Percentiles rank a stretch among this genome's conserved stretches.
These are phyloP conservation scores for Theobroma cacao DNA, from an alignment of 345 rosid species.

Conservation along the genomic window DNA sequence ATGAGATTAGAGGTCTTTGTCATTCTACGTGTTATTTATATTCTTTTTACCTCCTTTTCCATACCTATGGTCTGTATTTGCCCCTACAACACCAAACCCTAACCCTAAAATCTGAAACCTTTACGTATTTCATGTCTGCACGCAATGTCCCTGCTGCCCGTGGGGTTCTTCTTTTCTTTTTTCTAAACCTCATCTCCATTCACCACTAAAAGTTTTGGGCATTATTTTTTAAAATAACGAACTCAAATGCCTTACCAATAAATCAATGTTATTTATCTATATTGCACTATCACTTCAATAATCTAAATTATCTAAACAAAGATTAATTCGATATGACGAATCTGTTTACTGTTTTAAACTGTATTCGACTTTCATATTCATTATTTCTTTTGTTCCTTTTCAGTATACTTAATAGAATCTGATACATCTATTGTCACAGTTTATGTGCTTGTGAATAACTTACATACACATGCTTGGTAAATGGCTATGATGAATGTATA, in stretches of 20 bases:
- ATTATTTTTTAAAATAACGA: background rate
- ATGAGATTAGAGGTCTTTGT: background rate
- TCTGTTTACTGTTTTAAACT: no score
- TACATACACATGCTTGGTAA: no score
- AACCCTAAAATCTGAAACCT: constrained; percentile 19
- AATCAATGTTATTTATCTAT: no score
- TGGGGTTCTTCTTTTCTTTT: background rate
- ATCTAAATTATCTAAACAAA: background rate
- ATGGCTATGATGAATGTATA: no score
- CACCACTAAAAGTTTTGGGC: background rate
- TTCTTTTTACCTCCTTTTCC: background rate
- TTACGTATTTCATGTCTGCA: constrained; percentile 17
- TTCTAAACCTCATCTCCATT: background rate
- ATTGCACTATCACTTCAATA: no score
- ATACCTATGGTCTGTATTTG: constrained; percentile 6
- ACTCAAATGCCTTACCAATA: background rate
- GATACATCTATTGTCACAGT: background rate
- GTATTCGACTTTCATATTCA: no score
- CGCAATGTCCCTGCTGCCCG: constrained; percentile 9
- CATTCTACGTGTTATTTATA: background rate
- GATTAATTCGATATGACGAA: background rate
- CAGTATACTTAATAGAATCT: no score
- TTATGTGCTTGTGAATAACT: background rate
- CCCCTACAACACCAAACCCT: constrained; percentile 30
- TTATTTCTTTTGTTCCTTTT: no score